Evolutionary conservation across 306 rosid genomes (phyloP), one percentile per base, ranked within the genome.

Genomic region (Quillaja saponaria): DNA sequence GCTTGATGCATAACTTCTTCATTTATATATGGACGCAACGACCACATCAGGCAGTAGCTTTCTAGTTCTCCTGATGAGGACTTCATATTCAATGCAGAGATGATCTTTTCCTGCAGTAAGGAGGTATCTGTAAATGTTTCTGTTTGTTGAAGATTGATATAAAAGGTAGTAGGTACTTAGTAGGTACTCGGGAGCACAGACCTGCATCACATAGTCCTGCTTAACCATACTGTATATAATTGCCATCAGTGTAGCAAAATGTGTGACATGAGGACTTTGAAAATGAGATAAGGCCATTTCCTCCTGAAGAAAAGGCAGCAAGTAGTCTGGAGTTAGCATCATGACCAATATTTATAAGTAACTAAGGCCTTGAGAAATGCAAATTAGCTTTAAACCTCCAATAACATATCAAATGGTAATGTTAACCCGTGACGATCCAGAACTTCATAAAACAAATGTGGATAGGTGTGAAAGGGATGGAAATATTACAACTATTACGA

Each of bases 141-240:
- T 33, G 33, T 39, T 39, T 2, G 44, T 46, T 59, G 49, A 8
- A 44, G 42, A 71, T 47, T 33, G 56, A 54, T 19, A 34, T 17
- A 60, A 34, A 37, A 48, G 61, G 25, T 33, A 65, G 31, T 19
- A 6, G 1, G n/a, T n/a, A n/a, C n/a, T n/a, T n/a, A n/a, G n/a
- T n/a, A n/a, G n/a, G n/a, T n/a, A n/a, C n/a, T n/a, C 18, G 34
- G 78, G 64, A 14, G 16, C 11, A 68, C 71, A 87, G n/a, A n/a
- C 96, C 96, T 91, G 96, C 97, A 91, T 84, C 61, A 58, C 37
- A 55, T 72, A 76, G 58, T 91, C 89, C 77, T 82, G 85, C 74
- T 80, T 80, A 42, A 85, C 55, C 96, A 87, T 91, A 61, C 77
- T 55, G 58, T 83, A 80, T 53, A 87, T 19, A 54, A 73, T 34